Evolutionary conservation across 345 rosid genomes (phyloP).

Genomic region (Microthlaspi erraticum): DNA sequence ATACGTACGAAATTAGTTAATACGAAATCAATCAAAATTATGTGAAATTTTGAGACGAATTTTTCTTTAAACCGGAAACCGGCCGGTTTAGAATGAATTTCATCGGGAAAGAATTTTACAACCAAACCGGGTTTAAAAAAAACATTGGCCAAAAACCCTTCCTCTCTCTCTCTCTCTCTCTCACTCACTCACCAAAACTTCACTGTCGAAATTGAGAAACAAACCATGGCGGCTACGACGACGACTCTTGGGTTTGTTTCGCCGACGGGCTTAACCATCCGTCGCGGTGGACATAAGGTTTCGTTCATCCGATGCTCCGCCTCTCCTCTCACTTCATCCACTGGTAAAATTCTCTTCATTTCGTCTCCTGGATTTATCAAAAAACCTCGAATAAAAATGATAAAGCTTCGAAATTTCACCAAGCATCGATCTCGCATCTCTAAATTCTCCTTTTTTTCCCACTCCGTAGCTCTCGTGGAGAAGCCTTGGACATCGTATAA

Average conservation of each 20-base stretch:
- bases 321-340: constrained; percentile 48
- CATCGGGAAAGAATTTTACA: not conserved
- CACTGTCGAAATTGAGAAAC: not conserved
- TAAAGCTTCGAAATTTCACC: not conserved
- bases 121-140: constrained; percentile 9
- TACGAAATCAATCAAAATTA: too few relatives aligned
- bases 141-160: constrained; percentile 15
- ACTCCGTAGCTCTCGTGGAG: constrained; percentile 49
- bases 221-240: constrained; percentile 44
- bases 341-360: constrained; percentile 15
- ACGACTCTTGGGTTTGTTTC: constrained; percentile 27
- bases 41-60: too few relatives aligned
- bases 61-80: not conserved
- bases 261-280: constrained; percentile 36
- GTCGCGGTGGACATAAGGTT: constrained; percentile 42
- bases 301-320: constrained; percentile 61
- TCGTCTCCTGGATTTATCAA: not conserved
- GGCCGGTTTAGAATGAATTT: not conserved
- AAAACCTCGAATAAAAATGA: not conserved
- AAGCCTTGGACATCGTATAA: constrained; percentile 85
- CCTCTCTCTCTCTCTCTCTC: not conserved
- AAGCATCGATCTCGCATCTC: not conserved
- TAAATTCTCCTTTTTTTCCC: too few relatives aligned
- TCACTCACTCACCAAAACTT: not conserved
- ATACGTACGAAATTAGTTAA: too few relatives aligned